A percentile compares a stretch with the other conserved stretches of the same genome.
These are phyloP conservation scores for Pseudogymnoascus sp. DNA, from an alignment of 2,329 filamentous ascomycete genomes.

Conservation along the genomic window DNA sequence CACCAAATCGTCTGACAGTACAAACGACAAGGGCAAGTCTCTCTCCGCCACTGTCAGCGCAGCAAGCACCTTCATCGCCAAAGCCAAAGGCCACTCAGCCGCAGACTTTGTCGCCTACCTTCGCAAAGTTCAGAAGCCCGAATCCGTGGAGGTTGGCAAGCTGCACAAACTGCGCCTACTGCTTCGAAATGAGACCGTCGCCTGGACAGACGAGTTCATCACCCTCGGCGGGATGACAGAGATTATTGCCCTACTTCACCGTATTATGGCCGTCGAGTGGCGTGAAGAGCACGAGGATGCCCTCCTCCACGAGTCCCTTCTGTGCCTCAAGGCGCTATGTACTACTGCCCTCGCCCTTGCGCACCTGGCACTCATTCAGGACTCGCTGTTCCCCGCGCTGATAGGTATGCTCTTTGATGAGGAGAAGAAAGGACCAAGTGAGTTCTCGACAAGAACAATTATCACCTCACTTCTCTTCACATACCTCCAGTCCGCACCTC, in stretches of 20 bases:
- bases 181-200: slow-evolving; percentile 87
- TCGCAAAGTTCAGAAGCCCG: slow-evolving; percentile 70
- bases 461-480: slow-evolving; percentile 85
- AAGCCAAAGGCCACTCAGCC: slow-evolving; percentile 64
- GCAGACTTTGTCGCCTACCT: slow-evolving; percentile 82
- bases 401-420: slow-evolving; percentile 89
- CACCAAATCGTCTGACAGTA: slow-evolving; percentile 65
- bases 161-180: slow-evolving; percentile 86
- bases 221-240: slow-evolving; percentile 85
- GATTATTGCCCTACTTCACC: slow-evolving; percentile 74
- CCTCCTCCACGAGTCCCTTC: slow-evolving; percentile 80
- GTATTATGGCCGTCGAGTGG: slow-evolving; percentile 96
- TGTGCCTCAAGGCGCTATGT: slow-evolving; percentile 89
- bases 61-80: slow-evolving; percentile 52
- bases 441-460: slow-evolving; percentile 88
- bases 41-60: slow-evolving; percentile 47
- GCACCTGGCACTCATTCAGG: slow-evolving; percentile 72
- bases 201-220: slow-evolving; percentile 92
- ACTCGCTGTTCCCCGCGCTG: slow-evolving; percentile 75
- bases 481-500: slow-evolving; percentile 64
- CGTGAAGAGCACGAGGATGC: slow-evolving; percentile 95
- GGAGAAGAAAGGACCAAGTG: slow-evolving; percentile 95
- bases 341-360: slow-evolving; percentile 82
- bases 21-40: slow-evolving; percentile 51
- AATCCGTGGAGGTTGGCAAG: slow-evolving; percentile 85